Evolutionary conservation across 1,139 yeast species (phyloP).

Genomic region (Tardiomyces blankii): DNA sequence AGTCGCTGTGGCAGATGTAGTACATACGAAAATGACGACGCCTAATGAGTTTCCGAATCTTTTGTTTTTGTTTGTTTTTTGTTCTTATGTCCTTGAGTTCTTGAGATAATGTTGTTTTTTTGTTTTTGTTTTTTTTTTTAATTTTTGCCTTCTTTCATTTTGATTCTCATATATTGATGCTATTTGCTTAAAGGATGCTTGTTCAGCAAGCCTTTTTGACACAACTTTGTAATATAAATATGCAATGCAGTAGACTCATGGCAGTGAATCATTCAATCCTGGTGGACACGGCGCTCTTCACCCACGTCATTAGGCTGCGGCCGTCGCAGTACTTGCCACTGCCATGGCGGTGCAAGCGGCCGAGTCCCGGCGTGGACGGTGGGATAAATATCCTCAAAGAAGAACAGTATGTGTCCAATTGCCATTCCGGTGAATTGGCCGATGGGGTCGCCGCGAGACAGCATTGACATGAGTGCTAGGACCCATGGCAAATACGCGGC

Average conservation of each 20-base stretch:
- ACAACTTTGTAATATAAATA: no score
- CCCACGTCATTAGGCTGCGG: not conserved
- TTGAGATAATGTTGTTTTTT: no score
- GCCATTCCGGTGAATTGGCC: conserved; percentile 29
- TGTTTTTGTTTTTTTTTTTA: not conserved
- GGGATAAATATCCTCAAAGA: conserved; percentile 35
- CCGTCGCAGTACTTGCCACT: not conserved
- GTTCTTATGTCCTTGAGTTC: no score
- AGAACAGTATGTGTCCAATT: conserved; percentile 35
- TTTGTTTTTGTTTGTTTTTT: not conserved
- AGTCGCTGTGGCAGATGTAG: not conserved
- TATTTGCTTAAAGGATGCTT: conserved; percentile 4
- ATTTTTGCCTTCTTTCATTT: no score
- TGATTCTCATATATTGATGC: conserved; percentile 4
- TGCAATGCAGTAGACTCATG: no score
- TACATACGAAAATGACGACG: not conserved
- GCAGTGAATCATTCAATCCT: no score
- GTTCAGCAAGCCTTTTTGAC: no score
- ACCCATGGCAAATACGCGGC: conserved; percentile 37
- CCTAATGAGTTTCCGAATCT: not conserved
- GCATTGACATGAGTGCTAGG: conserved; percentile 18
- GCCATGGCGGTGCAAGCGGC: conserved; percentile 26
- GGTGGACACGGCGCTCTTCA: not conserved
- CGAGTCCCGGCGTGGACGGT: conserved; percentile 21
- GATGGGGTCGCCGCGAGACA: conserved; percentile 12